These are phyloP conservation scores for Pterulicium gracile DNA, from an alignment of 1,284 basidiomycete species.

Conservation along the genomic window DNA sequence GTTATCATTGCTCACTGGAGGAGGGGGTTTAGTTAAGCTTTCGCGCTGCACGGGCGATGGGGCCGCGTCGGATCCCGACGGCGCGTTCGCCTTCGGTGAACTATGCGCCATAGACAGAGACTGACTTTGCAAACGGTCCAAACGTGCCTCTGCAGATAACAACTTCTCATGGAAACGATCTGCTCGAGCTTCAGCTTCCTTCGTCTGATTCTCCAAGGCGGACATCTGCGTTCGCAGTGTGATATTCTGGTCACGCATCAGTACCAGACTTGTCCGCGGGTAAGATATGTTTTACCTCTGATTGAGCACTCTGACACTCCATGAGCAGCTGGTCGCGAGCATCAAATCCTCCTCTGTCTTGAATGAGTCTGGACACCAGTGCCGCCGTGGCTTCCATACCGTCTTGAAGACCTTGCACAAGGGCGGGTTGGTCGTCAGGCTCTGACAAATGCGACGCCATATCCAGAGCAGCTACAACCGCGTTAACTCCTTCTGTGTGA, in stretches of 20 bases:
- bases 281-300: constrained; percentile 39
- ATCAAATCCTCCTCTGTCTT: constrained; percentile 26
- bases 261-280: constrained; percentile 9
- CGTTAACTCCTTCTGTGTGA: no score
- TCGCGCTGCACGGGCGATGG: no score
- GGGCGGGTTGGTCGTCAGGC: background rate
- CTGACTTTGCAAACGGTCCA: constrained; percentile 34
- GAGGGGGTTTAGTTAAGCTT: no score
- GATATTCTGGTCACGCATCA: constrained; percentile 31
- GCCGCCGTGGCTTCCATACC: constrained; percentile 50
- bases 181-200: constrained; percentile 42
- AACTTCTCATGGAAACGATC: constrained; percentile 50
- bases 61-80: no score
- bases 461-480: background rate
- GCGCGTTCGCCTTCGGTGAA: no score
- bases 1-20: no score
- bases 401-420: constrained; percentile 13
- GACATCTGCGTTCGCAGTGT: constrained; percentile 40
- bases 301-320: constrained; percentile 42
- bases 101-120: background rate
- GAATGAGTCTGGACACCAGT: constrained; percentile 49
- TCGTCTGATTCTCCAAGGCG: constrained; percentile 36
- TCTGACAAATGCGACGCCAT: background rate
- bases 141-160: constrained; percentile 52
- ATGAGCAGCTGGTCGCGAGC: constrained; percentile 28